Evolutionary conservation across 1,284 basidiomycete species (phyloP).

Genomic region (Trametes hirsuta): DNA sequence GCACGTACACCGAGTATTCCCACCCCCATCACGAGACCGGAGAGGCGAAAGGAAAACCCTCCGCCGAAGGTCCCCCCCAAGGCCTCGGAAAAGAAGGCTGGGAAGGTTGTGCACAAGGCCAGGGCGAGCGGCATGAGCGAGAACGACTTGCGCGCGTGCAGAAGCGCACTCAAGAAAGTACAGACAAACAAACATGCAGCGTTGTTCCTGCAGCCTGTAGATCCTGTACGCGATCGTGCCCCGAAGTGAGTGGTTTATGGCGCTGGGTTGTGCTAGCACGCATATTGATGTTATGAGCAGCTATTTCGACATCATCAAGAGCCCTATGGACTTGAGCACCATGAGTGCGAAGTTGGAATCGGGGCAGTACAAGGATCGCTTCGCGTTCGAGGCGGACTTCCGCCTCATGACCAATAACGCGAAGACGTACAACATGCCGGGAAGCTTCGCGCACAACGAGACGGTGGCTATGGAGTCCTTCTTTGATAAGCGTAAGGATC

Average conservation of each 20-base stretch:
- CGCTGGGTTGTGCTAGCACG: neutral
- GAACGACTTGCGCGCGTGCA: slow-evolving; percentile 81
- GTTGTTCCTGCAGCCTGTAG: slow-evolving; percentile 88
- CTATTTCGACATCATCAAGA: slow-evolving; percentile 89
- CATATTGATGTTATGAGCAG: slow-evolving; percentile 42
- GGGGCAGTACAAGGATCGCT: slow-evolving; percentile 86
- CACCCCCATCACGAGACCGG: slow-evolving; percentile 7
- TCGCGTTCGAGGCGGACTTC: slow-evolving; percentile 87
- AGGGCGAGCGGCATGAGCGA: slow-evolving; percentile 83
- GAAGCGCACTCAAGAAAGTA: slow-evolving; percentile 84
- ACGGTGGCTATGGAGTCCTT: slow-evolving; percentile 79
- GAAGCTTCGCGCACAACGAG: slow-evolving; percentile 77
- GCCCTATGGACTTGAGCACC: slow-evolving; percentile 95
- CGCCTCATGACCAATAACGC: slow-evolving; percentile 89
- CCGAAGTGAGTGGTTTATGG: slow-evolving; percentile 62
- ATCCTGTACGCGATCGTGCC: slow-evolving; percentile 84
- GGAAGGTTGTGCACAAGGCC: slow-evolving; percentile 63
- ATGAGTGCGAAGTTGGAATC: slow-evolving; percentile 87
- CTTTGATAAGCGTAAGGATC: slow-evolving; percentile 80
- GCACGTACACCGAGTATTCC: slow-evolving; percentile 30
- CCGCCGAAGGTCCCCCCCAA: slow-evolving; percentile 39
- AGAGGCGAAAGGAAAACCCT: slow-evolving; percentile 20
- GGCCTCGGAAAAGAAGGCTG: slow-evolving; percentile 37
- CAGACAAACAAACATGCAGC: slow-evolving; percentile 69
- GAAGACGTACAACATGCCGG: slow-evolving; percentile 81